phyloP scores from a whole-genome alignment of 2,329 filamentous ascomycete species.

The Colletotrichum liaoningense region DNA sequence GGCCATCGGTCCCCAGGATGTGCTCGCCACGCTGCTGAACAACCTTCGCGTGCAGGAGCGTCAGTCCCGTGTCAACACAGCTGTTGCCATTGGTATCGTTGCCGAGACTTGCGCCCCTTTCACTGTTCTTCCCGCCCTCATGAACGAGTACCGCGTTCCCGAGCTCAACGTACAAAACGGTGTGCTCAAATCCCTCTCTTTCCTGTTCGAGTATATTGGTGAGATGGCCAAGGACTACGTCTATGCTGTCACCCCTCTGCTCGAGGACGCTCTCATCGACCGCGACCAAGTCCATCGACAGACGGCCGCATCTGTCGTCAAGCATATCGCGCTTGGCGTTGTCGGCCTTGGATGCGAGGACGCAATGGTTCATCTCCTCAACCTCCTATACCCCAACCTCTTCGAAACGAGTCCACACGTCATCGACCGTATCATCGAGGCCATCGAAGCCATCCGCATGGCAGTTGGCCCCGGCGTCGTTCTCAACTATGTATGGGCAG shows the following conservation, averaged over 20 bases:
- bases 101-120: conserved; percentile 98
- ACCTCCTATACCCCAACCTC: conserved; percentile 94
- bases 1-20: conserved; percentile 97
- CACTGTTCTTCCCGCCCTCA: conserved; percentile 96
- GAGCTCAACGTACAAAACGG: conserved; percentile 99
- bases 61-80: conserved; percentile 97
- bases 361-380: conserved; percentile 97
- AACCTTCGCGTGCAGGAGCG: conserved; percentile 97
- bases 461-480: conserved; percentile 92
- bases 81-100: conserved; percentile 97
- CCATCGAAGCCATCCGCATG: conserved; percentile 95
- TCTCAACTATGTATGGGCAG: conserved; percentile 98
- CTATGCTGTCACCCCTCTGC: conserved; percentile 93
- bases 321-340: conserved; percentile 97
- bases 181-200: conserved; percentile 95
- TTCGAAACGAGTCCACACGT: conserved; percentile 99
- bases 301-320: conserved; percentile 95
- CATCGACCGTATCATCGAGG: conserved; percentile 97
- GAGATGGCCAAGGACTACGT: conserved; percentile 99
- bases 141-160: conserved; percentile 99
- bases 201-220: conserved; percentile 98
- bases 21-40: conserved; percentile 93
- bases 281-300: conserved; percentile 98
- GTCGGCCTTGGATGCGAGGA: conserved; percentile 97
- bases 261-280: conserved; percentile 97